phyloP scores from a whole-genome alignment of 495 filamentous ascomycete species.

The Xylaria nigripes region DNA sequence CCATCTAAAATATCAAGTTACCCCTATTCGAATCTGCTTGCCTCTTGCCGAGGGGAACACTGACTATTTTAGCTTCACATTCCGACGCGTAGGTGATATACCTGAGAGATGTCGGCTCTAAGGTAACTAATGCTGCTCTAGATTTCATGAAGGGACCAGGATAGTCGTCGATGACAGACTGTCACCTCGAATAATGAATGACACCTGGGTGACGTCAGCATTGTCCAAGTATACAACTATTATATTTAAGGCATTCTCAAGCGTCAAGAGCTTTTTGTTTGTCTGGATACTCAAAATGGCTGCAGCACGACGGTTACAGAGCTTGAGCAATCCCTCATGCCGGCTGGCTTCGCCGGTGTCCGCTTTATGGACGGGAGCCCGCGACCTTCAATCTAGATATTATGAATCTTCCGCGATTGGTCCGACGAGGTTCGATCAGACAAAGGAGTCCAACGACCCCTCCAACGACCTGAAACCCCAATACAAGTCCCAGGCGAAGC shows the following conservation, averaged over 20 bases:
- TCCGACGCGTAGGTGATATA: no score
- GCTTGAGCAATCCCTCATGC: neutral
- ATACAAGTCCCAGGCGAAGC: conserved; percentile 8
- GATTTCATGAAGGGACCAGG: no score
- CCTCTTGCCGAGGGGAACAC: no score
- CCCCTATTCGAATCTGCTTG: no score
- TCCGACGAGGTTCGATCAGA: conserved; percentile 4
- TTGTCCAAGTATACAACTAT: neutral
- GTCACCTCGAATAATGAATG: neutral
- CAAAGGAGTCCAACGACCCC: conserved; percentile 13
- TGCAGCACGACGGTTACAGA: neutral
- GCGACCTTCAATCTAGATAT: neutral
- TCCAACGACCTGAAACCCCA: conserved; percentile 4
- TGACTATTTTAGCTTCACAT: no score
- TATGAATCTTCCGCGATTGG: neutral
- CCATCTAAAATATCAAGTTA: no score
- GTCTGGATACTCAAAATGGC: neutral
- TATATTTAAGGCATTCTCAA: neutral
- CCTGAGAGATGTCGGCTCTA: no score
- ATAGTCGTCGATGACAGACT: no score
- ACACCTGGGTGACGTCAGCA: neutral
- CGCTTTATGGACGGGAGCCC: neutral
- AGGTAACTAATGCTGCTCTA: no score
- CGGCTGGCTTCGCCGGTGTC: neutral
- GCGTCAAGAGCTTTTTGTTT: no score